These are phyloP conservation scores for Colletotrichum musae DNA, from an alignment of 2,329 filamentous ascomycete genomes.

Conservation along the genomic window DNA sequence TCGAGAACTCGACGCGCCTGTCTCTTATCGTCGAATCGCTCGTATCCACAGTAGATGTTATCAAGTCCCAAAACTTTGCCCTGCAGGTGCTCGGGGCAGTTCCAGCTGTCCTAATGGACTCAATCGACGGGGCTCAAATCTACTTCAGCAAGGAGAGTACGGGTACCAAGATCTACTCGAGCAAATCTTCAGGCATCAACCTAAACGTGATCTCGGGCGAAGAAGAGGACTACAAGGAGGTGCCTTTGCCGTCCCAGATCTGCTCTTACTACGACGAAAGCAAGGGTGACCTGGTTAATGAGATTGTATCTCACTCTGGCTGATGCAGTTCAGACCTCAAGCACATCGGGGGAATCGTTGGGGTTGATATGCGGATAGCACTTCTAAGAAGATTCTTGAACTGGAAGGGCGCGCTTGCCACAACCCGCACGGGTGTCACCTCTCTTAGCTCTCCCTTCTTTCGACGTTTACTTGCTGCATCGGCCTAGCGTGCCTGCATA, in stretches of 20 bases:
- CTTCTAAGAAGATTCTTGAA: too few species aligned
- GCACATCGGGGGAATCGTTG: neutral
- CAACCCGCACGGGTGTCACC: too few species aligned
- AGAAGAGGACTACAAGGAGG: conserved; percentile 88
- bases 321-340: conserved; percentile 55
- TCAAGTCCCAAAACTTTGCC: conserved; percentile 95
- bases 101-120: conserved; percentile 91
- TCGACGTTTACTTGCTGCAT: too few species aligned
- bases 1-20: conserved; percentile 89
- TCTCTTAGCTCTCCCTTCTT: too few species aligned
- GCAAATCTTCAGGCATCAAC: conserved; percentile 90
- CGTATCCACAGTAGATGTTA: conserved; percentile 92
- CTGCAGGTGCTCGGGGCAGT: conserved; percentile 90
- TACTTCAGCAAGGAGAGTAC: conserved; percentile 88
- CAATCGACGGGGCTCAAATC: conserved; percentile 90
- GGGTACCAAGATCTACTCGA: conserved; percentile 86
- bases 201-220: conserved; percentile 81
- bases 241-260: conserved; percentile 91
- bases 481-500: too few species aligned
- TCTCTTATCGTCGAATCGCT: conserved; percentile 91
- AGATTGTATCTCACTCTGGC: conserved; percentile 96
- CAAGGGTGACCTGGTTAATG: conserved; percentile 84
- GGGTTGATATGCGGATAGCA: neutral
- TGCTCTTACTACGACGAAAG: conserved; percentile 79
- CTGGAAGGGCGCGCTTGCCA: too few species aligned